Evolutionary conservation across 2,329 filamentous ascomycete species (phyloP).

Genomic region (Didymella pomorum): DNA sequence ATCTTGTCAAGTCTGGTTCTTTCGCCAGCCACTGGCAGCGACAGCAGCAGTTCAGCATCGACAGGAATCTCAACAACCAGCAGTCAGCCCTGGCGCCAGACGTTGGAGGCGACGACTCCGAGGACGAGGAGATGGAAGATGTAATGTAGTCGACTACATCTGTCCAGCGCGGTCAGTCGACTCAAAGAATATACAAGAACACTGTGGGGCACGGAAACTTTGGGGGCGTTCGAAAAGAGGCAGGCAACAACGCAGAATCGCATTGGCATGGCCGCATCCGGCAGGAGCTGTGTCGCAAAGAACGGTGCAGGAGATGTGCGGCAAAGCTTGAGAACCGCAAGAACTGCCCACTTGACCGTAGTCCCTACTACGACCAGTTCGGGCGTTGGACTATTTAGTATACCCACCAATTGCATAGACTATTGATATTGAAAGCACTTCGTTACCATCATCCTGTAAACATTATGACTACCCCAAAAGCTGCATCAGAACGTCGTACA

Average conservation of each 20-base stretch:
- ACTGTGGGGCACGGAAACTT: too few relatives aligned
- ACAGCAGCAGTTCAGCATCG: constrained; percentile 69
- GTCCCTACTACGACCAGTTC: neutral
- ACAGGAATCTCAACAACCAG: constrained; percentile 53
- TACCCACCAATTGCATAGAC: constrained; percentile 12
- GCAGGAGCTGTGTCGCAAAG: too few relatives aligned
- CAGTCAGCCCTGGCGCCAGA: constrained; percentile 34
- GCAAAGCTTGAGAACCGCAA: neutral
- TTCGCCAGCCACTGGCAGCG: constrained; percentile 89
- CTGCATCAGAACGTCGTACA: too few relatives aligned
- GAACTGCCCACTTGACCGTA: neutral
- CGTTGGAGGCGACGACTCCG: constrained; percentile 68
- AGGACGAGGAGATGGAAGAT: constrained; percentile 81
- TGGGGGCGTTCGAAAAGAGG: too few relatives aligned
- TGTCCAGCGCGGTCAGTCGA: too few relatives aligned
- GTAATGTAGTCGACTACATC: constrained; percentile 54
- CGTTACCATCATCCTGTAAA: neutral
- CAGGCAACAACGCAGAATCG: too few relatives aligned
- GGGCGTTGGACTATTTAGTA: constrained; percentile 9
- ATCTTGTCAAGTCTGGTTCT: constrained; percentile 80
- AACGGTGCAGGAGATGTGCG: too few relatives aligned
- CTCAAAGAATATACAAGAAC: too few relatives aligned
- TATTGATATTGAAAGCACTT: neutral
- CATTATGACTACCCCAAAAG: neutral
- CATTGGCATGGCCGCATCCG: too few relatives aligned